Evolutionary conservation across 225 moss, liverwort and hornwort species (phyloP), one percentile per base, ranked within the genome.

Genomic region (Polytrichum commune): DNA sequence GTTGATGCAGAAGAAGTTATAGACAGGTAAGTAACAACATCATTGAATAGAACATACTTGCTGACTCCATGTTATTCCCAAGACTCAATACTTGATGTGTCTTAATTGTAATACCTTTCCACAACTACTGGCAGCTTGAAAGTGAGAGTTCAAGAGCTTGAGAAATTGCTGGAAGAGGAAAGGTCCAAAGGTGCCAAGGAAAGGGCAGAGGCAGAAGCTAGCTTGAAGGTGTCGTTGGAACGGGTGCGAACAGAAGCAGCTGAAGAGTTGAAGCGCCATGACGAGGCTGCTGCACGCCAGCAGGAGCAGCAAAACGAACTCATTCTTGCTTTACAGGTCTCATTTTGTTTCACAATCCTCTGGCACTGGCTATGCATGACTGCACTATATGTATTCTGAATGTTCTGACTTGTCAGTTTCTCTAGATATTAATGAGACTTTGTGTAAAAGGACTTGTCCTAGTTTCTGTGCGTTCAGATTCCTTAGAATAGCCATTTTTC

Each of bases 1-100:
- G 64, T 80, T 79, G 98, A 99, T 85, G 95, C 98, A 38, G 98
- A 99, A 82, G 95, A 99, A 69, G 86, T 88, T 26, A 99, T 99
- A 65, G 84, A 73, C 53, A 90, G 90, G 92, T 90, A 69, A 23
- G 46, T 13, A 13, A 46, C 46, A 68, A 27, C 63, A 63, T 71
- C 46, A 6, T 70, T 76, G 61, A 60, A 67, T 73, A 16, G 54
- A 65, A 29, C 35, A 55, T 68, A 53, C 20, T 73, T 69, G 13
- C 46, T 46, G 46, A 16, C 16, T 46, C 16, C 4, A 46, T 46
- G 13, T 4, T 16, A 46, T 46, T 46, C 13, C 46, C 46, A 46
- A 46, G 46, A 46, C 46, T 46, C 22, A 61, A 22, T 61, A n/a
- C 22, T 61, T 61, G 23, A 26, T 61, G 22, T 8, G 10, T 61